Conservation (phyloP, 2,329 filamentous ascomycete species). For the Lizonia empirigonia region DNA sequence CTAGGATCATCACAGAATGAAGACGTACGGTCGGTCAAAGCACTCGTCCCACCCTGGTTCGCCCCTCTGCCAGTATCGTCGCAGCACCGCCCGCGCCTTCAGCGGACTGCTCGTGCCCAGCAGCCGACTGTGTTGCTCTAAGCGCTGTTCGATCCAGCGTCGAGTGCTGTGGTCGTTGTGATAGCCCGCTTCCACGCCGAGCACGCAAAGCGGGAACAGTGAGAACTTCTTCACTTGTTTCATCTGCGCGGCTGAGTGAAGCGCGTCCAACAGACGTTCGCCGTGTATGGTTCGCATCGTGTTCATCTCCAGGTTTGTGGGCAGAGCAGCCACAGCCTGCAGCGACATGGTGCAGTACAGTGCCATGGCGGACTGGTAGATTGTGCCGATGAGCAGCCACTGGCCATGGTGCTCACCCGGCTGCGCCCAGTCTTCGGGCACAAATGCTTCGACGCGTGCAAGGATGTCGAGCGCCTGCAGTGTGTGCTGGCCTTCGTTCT, state of each 20-base stretch:
- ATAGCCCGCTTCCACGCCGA: conserved; percentile 35
- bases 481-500: background rate
- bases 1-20: conserved; percentile 22
- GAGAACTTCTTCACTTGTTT: conserved; percentile 23
- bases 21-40: conserved; percentile 34
- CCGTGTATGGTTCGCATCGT: conserved; percentile 23
- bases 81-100: conserved; percentile 29
- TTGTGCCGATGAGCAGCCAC: conserved; percentile 32
- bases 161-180: conserved; percentile 19
- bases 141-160: conserved; percentile 27
- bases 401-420: conserved; percentile 25
- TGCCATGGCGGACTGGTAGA: conserved; percentile 32
- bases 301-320: conserved; percentile 23
- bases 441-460: conserved; percentile 29
- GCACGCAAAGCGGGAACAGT: conserved; percentile 35
- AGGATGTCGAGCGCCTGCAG: conserved; percentile 30
- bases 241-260: conserved; percentile 15
- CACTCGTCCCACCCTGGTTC: conserved; percentile 38
- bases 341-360: conserved; percentile 40
- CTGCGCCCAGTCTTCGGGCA: conserved; percentile 36
- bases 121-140: conserved; percentile 23
- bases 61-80: conserved; percentile 32
- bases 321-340: conserved; percentile 29
- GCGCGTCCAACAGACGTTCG: conserved; percentile 13
- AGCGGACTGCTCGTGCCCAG: conserved; percentile 31